Base-by-base conservation (phyloP, 805 yeast genomes). In the Wickerhamomyces mucosus region DNA sequence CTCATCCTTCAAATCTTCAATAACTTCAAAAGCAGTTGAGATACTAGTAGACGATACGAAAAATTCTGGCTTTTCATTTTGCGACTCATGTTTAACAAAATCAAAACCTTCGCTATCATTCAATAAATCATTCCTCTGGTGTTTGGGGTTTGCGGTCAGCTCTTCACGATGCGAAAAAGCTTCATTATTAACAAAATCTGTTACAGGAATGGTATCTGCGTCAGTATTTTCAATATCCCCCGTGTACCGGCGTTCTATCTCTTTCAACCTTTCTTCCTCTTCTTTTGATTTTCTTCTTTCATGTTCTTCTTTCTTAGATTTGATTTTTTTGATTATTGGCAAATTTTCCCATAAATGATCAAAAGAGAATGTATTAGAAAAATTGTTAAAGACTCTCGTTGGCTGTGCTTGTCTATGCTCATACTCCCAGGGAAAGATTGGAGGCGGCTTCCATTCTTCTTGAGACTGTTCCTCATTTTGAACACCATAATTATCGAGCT, bases 391-490 rank as follows among this genome's bases (percentile, higher is more conserved):
- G 1, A 41, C 43, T 22, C 58, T 39, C 21, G 47, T 46, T 1
- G 48, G 37, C n/a, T 10, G 20, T 9, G 38, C 17, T 9, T 34
- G 26, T 15, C 37, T 40, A 11, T 32, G 19, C 26, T 46, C 46
- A 18, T 22, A 21, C 32, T 53, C 58, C 57, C 57, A 53, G 17
- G 57, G 57, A 42, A 53, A 53, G 9, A 53, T 35, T 11, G 56
- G 40, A 7, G 48, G 46, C 4, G 48, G 44, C 13, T 19, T 27
- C 34, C 38, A 33, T 11, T 17, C 13, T 5, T 15, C 7, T n/a
- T 28, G 21, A 12, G 21, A 15, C 4, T 29, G 12, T 13, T 33
- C 32, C 15, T 24, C 27, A 3, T 7, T 13, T 12, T 28, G 25
- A 10, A 11, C 10, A 14, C 15, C 13, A 13, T 9, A 4, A 28